phyloP scores from a whole-genome alignment of 2,329 filamentous ascomycete genomes.

The Nothopassalora personata region DNA sequence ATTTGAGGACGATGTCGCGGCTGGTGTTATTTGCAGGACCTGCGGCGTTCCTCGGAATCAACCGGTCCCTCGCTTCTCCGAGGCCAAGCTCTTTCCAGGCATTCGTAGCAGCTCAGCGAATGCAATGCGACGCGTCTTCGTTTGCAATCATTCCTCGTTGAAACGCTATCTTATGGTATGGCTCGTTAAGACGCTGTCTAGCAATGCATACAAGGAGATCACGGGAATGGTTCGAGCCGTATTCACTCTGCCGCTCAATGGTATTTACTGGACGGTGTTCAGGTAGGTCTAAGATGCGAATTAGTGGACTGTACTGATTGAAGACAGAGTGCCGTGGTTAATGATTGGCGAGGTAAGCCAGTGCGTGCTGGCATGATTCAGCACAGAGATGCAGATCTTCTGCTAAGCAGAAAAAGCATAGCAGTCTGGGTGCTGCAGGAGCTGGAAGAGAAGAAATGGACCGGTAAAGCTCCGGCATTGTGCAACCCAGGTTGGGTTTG shows the following conservation, averaged over 20 bases:
- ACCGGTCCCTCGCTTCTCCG: slow-evolving; percentile 17
- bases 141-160: slow-evolving; percentile 6
- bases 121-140: slow-evolving; percentile 10
- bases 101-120: slow-evolving; percentile 3
- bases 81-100: slow-evolving; percentile 10
- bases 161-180: slow-evolving; percentile 13
- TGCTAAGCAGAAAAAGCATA: slow-evolving; percentile 19
- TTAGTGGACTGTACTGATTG: background rate
- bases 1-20: slow-evolving; percentile 14
- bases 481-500: slow-evolving; percentile 20
- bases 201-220: slow-evolving; percentile 17
- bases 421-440: slow-evolving; percentile 24
- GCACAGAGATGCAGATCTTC: slow-evolving; percentile 12
- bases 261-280: slow-evolving; percentile 20
- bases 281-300: slow-evolving; percentile 3
- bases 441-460: slow-evolving; percentile 19
- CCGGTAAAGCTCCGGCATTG: slow-evolving; percentile 17
- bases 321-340: slow-evolving; percentile 17
- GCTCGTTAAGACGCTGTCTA: slow-evolving; percentile 8
- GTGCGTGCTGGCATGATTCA: slow-evolving; percentile 16
- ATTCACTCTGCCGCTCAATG: slow-evolving; percentile 1
- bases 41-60: background rate
- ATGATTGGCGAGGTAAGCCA: slow-evolving; percentile 12
- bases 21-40: slow-evolving; percentile 21
- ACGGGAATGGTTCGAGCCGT: slow-evolving; percentile 17